Conservation (phyloP, 2,329 filamentous ascomycete genomes). For the Scedosporium aurantiacum region DNA sequence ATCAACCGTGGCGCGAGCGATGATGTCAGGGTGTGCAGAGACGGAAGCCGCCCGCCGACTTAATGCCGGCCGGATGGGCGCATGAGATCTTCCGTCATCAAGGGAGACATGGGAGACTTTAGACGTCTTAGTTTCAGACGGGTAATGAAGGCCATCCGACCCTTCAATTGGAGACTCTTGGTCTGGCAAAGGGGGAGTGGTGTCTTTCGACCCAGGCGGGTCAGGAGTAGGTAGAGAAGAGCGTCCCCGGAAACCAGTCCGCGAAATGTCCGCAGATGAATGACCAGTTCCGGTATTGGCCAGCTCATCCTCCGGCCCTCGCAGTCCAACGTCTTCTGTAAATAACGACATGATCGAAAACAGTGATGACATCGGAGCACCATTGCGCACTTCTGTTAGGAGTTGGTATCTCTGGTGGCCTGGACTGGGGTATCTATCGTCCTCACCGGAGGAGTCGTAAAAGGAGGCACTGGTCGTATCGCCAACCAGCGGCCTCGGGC, state of each 20-base stretch:
- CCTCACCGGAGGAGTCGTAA: slow-evolving; percentile 44
- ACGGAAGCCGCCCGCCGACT: slow-evolving; percentile 38
- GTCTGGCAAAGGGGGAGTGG: not conserved
- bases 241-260: not conserved
- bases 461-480: slow-evolving; percentile 8
- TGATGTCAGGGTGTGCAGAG: slow-evolving; percentile 91
- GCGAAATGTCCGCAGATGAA: not conserved
- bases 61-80: slow-evolving; percentile 16
- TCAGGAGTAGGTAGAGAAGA: not conserved
- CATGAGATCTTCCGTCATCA: slow-evolving; percentile 25
- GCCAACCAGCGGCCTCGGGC: slow-evolving; percentile 27
- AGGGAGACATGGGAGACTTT: slow-evolving; percentile 67
- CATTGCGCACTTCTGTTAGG: slow-evolving; percentile 93
- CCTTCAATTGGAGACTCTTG: not conserved
- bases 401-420: slow-evolving; percentile 83
- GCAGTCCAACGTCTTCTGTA: slow-evolving; percentile 80
- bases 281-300: slow-evolving; percentile 9
- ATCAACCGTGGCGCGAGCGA: slow-evolving; percentile 89
- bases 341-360: slow-evolving; percentile 97
- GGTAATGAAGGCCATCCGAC: not conserved
- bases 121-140: not conserved
- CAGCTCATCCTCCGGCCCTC: slow-evolving; percentile 54
- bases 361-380: slow-evolving; percentile 93
- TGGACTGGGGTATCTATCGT: slow-evolving; percentile 48
- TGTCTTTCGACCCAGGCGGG: slow-evolving; percentile 9